phyloP scores from a whole-genome alignment of 345 rosid genomes.

The Lagerstroemia speciosa region DNA sequence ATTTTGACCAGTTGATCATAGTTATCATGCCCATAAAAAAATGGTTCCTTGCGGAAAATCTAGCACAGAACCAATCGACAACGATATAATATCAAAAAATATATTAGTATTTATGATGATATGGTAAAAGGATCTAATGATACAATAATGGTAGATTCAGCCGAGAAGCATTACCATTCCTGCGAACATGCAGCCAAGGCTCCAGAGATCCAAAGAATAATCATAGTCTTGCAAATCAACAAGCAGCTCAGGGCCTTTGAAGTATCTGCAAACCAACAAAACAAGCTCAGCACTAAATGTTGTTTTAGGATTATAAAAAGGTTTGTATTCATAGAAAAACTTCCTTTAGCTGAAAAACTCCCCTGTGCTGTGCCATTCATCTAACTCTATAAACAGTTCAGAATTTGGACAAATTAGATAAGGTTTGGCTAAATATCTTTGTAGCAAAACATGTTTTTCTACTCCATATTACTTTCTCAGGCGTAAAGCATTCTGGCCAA shows the following conservation, averaged over 20 bases:
- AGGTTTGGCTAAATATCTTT: neutral
- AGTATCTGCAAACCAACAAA: conserved; percentile 49
- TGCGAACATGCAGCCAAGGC: conserved; percentile 99
- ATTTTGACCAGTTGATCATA: conserved; percentile 96
- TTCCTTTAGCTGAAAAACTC: neutral
- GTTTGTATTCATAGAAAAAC: neutral
- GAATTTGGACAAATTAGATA: neutral
- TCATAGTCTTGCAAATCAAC: conserved; percentile 98
- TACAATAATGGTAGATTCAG: neutral
- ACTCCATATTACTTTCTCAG: no score
- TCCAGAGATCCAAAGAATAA: conserved; percentile 95
- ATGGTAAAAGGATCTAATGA: neutral
- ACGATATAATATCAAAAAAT: no score
- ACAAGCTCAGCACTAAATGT: conserved; percentile 1
- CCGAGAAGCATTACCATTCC: conserved; percentile 56
- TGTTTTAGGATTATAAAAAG: neutral
- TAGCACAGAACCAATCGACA: no score
- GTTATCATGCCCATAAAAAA: conserved; percentile 98
- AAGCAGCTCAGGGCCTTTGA: conserved; percentile 97
- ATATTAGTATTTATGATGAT: no score
- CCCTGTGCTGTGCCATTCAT: no score
- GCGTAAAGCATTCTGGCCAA: neutral
- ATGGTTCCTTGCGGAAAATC: conserved; percentile 98
- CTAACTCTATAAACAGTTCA: neutral
- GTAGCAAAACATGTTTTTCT: no score